Base-by-base conservation (phyloP, 1,284 basidiomycete genomes). In the Moesziomyces antarcticus region DNA sequence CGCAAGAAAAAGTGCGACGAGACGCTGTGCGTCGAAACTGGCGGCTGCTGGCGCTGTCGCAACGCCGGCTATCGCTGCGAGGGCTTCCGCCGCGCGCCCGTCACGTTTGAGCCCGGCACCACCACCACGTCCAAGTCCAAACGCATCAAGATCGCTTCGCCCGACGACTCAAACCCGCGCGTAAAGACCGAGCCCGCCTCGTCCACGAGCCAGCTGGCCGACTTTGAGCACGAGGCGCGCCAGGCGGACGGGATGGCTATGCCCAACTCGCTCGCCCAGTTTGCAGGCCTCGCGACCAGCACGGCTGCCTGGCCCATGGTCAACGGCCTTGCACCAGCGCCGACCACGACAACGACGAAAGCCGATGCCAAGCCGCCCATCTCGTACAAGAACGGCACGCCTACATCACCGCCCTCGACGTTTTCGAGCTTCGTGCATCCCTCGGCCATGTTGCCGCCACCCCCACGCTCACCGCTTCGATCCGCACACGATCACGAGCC, bases 1-100 rank as follows among this genome's bases (percentile, higher is more conserved):
- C 56, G 68, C 41, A 71, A 71, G 62, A 71, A 71, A 24, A 71
- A 71, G 35, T 71, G 68, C 51, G 68, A 71, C 58, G 68, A 71
- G 37, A 71, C 62, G 3, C 62, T 71, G 1, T 71, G 68, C 49
- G 54, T 56, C 42, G 62, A 71, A 51, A 71, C 68, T 9, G 68
- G 68, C 7, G 68, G 68, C 24, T 71, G 68, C 30, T 71, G 68
- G 68, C 45, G 68, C 50, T 71, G 68, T 52, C 68, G 62, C 43
- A 71, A 71, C n/a, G 68, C 68, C n/a, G 68, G 68, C 3, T 71
- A 71, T 41, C 57, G 54, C n/a, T 71, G 68, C 47, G 68, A 71
- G 50, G 68, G 62, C 13, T 71, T 71, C 40, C 57, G 62, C 46
- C 49, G 68, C 7, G 30, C 62, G 2, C 68, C 62, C 1, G 57